Base-by-base conservation (phyloP, 78 protist species). In the Dictyostelium brefeldianum region DNA sequence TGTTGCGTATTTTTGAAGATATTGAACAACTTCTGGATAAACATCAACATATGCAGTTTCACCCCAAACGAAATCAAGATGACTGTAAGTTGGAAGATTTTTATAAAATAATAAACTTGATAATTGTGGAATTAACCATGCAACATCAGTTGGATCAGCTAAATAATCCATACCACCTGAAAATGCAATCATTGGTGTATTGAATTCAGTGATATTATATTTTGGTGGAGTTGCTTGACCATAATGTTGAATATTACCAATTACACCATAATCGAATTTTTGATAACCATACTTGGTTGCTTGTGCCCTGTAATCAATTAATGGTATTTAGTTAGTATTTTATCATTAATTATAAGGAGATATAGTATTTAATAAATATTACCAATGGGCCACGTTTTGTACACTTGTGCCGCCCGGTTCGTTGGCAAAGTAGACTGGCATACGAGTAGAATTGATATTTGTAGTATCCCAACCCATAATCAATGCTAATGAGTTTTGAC, bases 51-150 rank as follows among this genome's bases (percentile, higher is more conserved):
- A 78, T n/a, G 95, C 92, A 31, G 71, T 79, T 36, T 83, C 89
- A 78, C 70, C 96, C 96, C 96, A 94, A 46, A 94, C 96, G 22
- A 94, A 94, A 65, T 94, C 96, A 53, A 94, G 56, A 56, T 94
- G 96, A 6, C 81, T 79, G n/a, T 87, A 94, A 31, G 75, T 22
- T 77, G 79, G 81, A 25, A 80, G 50, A 46, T 54, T 65, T 59
- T 83, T 53, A 12, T 41, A 20, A 74, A 70, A 62, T 64, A 62
- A 41, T 0, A 84, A 75, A 18, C 65, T n/a, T 14, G 41, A 20
- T 18, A 87, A 27, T 50, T 87, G 93, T 27, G 93, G 83, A 59
- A 84, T 74, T 46, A 71, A 54, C 81, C 89, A 62, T 62, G 20
- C 78, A 8, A 83, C 96, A 51, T 94, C 94, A 6, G 54, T 70